Evolutionary conservation across 1,284 basidiomycete genomes (phyloP), one percentile per base, ranked within the genome.

Genomic region (Malassezia slooffiae): DNA sequence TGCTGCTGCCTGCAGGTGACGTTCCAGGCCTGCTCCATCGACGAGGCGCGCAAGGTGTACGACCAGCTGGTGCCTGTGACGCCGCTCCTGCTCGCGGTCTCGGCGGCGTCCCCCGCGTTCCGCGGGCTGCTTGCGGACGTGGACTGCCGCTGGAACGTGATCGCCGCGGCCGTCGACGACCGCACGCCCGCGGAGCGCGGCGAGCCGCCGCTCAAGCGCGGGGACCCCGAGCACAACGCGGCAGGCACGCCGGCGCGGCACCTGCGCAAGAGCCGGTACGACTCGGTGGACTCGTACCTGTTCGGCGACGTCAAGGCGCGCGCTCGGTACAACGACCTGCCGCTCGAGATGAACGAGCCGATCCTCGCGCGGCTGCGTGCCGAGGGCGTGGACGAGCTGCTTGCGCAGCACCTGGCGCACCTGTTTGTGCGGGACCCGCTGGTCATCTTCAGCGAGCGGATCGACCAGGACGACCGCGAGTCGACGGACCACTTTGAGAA

Each of bases 401-500:
- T 99, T 15, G 81, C 93, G 4, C 86, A 82, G 57, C 93, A 99
- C 70, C 76, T 97, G 38, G 81, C 88, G 4, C 91, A 97, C 71
- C 74, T 99, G 34, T 97, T 96, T 73, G 96, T 97, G 67, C 86
- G 93, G 8, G 93, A 97, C 67, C 93, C 93, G 24, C 75, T 97
- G 34, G 91, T 96, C 26, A 77, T 96, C 43, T 97, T 96, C 68
- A 84, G 82, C 30, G 93, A 97, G 72, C 87, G 82, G 10, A 80
- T 97, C 45, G 77, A 93, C 58, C 88, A 91, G 71, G 86, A 96
- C 69, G 88, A 97, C 68, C 72, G 74, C 30, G 74, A 74, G 20
- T 89, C 84, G 49, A 88, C 79, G 57, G 93, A 97, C 66, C 93
- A 99, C 70, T 97, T 97, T 61, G 93, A 99, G 83, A 97, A 96